Conservation (phyloP, 139 green algal species). For the Micractinium sp. region DNA sequence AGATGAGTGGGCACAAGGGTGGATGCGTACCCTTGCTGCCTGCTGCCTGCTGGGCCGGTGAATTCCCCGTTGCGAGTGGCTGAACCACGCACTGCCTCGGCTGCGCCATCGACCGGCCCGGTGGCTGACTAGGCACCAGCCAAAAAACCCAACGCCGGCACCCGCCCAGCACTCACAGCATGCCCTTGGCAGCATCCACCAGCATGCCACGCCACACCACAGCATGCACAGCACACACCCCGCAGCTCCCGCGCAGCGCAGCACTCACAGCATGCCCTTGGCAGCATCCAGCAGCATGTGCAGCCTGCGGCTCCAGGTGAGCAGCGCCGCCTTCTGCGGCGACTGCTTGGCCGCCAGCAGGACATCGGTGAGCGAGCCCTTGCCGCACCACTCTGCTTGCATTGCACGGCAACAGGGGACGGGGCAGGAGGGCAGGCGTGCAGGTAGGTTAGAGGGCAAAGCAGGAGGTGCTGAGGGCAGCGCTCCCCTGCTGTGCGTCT, state of each 20-base stretch:
- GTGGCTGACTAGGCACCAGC: too few relatives aligned
- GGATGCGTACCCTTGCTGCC: too few relatives aligned
- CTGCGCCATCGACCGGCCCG: too few relatives aligned
- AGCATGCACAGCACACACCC: too few relatives aligned
- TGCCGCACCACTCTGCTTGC: slow-evolving; percentile 59
- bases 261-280: slow-evolving; percentile 53
- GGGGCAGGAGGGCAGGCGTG: neutral
- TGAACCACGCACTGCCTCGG: too few relatives aligned
- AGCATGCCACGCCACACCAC: slow-evolving; percentile 40
- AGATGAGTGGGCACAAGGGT: too few relatives aligned
- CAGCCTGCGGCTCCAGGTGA: slow-evolving; percentile 55
- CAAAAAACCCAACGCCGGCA: too few relatives aligned
- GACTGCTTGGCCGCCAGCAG: slow-evolving; percentile 40
- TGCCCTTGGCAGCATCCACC: slow-evolving; percentile 57
- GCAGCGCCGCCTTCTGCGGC: slow-evolving; percentile 29
- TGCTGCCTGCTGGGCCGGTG: too few relatives aligned
- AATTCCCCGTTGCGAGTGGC: too few relatives aligned
- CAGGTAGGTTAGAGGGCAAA: neutral
- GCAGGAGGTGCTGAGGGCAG: neutral
- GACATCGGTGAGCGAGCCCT: slow-evolving; percentile 63
- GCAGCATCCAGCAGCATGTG: slow-evolving; percentile 60
- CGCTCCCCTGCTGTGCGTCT: neutral
- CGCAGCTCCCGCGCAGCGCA: neutral
- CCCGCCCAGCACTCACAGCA: neutral
- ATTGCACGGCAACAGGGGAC: neutral